Evolutionary conservation across 2,329 filamentous ascomycete species (phyloP).

Genomic region (Talaromyces sp.): DNA sequence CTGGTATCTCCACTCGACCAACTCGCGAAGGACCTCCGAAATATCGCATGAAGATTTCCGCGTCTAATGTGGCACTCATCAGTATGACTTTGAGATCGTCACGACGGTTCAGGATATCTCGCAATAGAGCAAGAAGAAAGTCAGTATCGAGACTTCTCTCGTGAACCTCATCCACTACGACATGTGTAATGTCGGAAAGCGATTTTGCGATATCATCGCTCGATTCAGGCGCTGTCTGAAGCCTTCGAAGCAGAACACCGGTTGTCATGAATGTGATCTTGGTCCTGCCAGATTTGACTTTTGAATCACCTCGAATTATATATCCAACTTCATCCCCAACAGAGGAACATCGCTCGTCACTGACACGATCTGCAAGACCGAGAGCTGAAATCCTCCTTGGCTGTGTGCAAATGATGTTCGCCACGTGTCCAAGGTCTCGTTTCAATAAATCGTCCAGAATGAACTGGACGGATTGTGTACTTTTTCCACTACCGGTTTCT

Average conservation of each 20-base stretch:
- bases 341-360: slow-evolving; percentile 77
- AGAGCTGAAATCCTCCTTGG: slow-evolving; percentile 91
- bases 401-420: slow-evolving; percentile 93
- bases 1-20: slow-evolving; percentile 79
- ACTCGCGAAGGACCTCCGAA: slow-evolving; percentile 71
- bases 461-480: slow-evolving; percentile 95
- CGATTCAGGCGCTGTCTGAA: slow-evolving; percentile 84
- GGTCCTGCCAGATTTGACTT: slow-evolving; percentile 65
- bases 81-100: slow-evolving; percentile 84
- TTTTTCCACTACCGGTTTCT: slow-evolving; percentile 95
- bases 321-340: slow-evolving; percentile 91
- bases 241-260: slow-evolving; percentile 80
- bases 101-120: slow-evolving; percentile 71
- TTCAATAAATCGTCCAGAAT: slow-evolving; percentile 86
- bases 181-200: slow-evolving; percentile 84
- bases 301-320: slow-evolving; percentile 85
- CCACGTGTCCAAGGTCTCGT: slow-evolving; percentile 67
- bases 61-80: slow-evolving; percentile 95
- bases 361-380: slow-evolving; percentile 88
- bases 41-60: slow-evolving; percentile 77
- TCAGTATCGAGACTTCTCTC: slow-evolving; percentile 93
- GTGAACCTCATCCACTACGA: slow-evolving; percentile 95
- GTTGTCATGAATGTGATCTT: slow-evolving; percentile 96
- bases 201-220: slow-evolving; percentile 77
- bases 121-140: slow-evolving; percentile 81